These are phyloP conservation scores for Catharanthus roseus DNA, from an alignment of 257 asterid genomes.

Conservation along the genomic window DNA sequence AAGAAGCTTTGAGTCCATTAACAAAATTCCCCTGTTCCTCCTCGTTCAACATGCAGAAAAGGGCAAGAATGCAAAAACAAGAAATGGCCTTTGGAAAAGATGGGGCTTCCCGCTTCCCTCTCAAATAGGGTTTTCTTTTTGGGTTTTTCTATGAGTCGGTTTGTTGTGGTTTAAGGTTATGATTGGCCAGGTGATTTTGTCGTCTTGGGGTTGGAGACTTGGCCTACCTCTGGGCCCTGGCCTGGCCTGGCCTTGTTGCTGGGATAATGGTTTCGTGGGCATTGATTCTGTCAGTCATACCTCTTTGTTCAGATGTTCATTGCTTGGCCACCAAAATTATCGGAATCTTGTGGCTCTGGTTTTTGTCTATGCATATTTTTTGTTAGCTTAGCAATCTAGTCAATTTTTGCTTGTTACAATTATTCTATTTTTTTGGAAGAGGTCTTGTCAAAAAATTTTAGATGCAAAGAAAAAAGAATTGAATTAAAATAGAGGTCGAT, in stretches of 20 bases:
- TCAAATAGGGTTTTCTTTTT: slow-evolving; percentile 27
- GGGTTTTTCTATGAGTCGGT: slow-evolving; percentile 23
- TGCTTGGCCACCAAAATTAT: not conserved
- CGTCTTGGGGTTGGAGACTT: not conserved
- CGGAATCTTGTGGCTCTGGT: not conserved
- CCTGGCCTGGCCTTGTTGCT: not conserved
- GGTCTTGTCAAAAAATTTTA: too few species aligned
- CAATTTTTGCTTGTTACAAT: too few species aligned
- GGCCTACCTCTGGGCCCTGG: not conserved
- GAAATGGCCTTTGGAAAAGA: slow-evolving; percentile 16
- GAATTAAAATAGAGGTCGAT: too few species aligned
- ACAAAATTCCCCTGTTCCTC: not conserved
- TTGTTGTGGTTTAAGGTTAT: slow-evolving; percentile 4
- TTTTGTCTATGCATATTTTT: not conserved
- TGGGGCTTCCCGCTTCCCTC: too few species aligned
- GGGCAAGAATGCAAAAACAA: not conserved
- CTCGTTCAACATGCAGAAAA: not conserved
- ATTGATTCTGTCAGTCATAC: not conserved
- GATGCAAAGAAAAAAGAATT: too few species aligned
- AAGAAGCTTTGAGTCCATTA: slow-evolving; percentile 44
- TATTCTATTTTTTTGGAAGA: too few species aligned
- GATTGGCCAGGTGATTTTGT: slow-evolving; percentile 2
- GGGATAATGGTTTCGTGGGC: not conserved
- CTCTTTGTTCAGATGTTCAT: not conserved
- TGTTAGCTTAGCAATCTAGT: too few species aligned